Conservation (phyloP, 495 filamentous ascomycete species). For the Chaetomium tenue region DNA sequence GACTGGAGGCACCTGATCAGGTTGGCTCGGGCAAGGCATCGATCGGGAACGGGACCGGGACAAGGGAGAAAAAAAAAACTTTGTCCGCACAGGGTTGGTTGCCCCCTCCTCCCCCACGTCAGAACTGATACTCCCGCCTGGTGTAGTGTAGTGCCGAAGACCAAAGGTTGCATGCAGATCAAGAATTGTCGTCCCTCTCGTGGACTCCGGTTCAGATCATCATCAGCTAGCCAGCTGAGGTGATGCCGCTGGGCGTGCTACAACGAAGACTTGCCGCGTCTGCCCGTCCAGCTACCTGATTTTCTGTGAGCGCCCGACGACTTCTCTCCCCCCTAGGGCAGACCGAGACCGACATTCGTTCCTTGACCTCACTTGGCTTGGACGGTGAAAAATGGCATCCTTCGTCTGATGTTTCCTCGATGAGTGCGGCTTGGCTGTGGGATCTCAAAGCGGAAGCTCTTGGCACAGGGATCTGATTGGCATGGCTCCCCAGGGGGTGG, state of each 20-base stretch:
- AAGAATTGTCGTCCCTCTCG: slow-evolving; percentile 25
- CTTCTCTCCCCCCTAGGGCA: no score
- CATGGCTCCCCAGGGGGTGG: slow-evolving; percentile 5
- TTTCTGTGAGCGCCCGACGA: neutral
- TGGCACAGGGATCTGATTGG: slow-evolving; percentile 23
- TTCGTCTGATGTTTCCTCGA: neutral
- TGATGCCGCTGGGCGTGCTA: neutral
- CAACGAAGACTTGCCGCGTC: slow-evolving; percentile 3
- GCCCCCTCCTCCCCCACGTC: slow-evolving; percentile 15
- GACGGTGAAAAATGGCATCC: slow-evolving; percentile 19
- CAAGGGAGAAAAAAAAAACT: neutral
- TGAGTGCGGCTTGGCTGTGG: neutral
- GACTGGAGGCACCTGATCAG: neutral
- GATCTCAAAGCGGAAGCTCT: slow-evolving; percentile 21
- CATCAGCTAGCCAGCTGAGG: slow-evolving; percentile 6
- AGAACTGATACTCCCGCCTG: neutral
- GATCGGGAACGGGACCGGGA: neutral
- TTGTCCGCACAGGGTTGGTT: neutral
- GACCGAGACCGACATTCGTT: no score
- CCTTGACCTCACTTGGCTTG: neutral
- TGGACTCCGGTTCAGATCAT: slow-evolving; percentile 19
- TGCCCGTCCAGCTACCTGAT: neutral
- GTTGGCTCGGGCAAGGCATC: neutral
- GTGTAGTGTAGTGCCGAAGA: neutral
- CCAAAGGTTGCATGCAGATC: slow-evolving; percentile 14